Base-by-base conservation (phyloP, 2,329 filamentous ascomycete genomes). In the Westerdykella sp. region DNA sequence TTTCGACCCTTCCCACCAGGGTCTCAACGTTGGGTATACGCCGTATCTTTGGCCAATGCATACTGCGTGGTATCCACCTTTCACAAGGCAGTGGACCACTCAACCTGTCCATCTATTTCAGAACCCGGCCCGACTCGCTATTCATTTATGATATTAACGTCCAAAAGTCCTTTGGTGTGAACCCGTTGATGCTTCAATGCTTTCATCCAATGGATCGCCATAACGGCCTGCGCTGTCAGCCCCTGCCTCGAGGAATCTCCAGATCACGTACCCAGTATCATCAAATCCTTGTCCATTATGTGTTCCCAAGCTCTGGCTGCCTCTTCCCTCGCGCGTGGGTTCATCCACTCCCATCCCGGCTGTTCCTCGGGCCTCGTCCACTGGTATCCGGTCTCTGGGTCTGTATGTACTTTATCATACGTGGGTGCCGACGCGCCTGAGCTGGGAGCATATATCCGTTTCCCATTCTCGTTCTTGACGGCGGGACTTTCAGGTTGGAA, bases 311-410 rank as follows among this genome's bases (percentile, higher is more conserved):
- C 59, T 49, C 65, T 57, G 11, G 43, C 44, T 48, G 62, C 58
- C 11, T 69, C 66, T 40, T 69, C 66, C 39, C 53, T 49, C 14
- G 63, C 63, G 40, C 64, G 56, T 23, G 54, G 55, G 40, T 62
- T 67, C 59, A 56, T 60, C 66, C 66, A 69, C 42, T 60, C 59
- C 32, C 48, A 67, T 1, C 66, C 66, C 2, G 66, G 66, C 50
- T 62, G 58, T 5, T 67, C 63, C 48, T 68, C 64, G 21, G 50
- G 46, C 41, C 53, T 62, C 7, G 50, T 53, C 66, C 66, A 69
- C 49, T 51, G 50, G 39, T 69, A 69, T 5, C 66, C 66, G 5
- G 62, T 65, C 39, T 63, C 43, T n/a, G 46, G 32, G 23, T 60
- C 55, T 16, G 48, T 49, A 5, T 56, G 49, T n/a, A 45, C 51